Percentiles rank a stretch among this genome's conserved stretches.
phyloP scores from a whole-genome alignment of 306 rosid species.

The Vicia faba region DNA sequence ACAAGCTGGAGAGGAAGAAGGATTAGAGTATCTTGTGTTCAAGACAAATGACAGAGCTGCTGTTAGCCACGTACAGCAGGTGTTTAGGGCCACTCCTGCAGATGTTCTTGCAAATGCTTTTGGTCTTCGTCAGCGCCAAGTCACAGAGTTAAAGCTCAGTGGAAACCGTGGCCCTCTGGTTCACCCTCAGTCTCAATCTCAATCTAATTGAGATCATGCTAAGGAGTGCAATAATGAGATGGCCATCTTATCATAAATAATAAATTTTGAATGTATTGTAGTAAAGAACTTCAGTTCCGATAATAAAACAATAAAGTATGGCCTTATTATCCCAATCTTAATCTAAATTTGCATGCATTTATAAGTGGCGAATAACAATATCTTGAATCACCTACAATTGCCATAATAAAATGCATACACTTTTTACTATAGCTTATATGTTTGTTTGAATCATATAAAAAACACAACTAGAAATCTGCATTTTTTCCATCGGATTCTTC shows the following conservation, averaged over 20 bases:
- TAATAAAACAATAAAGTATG: slow-evolving; percentile 2
- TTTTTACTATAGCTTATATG: too few relatives aligned
- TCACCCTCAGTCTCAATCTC: slow-evolving; percentile 23
- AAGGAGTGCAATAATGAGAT: not conserved
- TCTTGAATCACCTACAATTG: too few relatives aligned
- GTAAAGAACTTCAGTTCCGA: not conserved
- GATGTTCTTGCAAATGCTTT: slow-evolving; percentile 52
- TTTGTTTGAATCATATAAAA: too few relatives aligned
- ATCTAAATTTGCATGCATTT: too few relatives aligned
- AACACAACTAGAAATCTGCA: too few relatives aligned
- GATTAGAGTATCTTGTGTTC: slow-evolving; percentile 65
- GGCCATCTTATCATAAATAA: not conserved
- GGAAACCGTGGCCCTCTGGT: slow-evolving; percentile 38
- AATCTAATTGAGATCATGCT: not conserved
- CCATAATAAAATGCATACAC: too few relatives aligned
- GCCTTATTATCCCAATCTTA: not conserved
- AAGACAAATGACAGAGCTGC: slow-evolving; percentile 57
- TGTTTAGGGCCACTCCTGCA: slow-evolving; percentile 45
- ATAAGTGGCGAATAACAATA: too few relatives aligned
- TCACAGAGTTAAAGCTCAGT: slow-evolving; percentile 41
- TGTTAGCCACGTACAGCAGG: not conserved
- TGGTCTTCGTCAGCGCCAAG: slow-evolving; percentile 37
- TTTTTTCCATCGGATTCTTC: too few relatives aligned
- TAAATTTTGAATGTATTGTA: slow-evolving; percentile 1
- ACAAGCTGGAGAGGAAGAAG: slow-evolving; percentile 49